phyloP scores from a whole-genome alignment of 2,329 filamentous ascomycete species.

The Aspergillus sp. region DNA sequence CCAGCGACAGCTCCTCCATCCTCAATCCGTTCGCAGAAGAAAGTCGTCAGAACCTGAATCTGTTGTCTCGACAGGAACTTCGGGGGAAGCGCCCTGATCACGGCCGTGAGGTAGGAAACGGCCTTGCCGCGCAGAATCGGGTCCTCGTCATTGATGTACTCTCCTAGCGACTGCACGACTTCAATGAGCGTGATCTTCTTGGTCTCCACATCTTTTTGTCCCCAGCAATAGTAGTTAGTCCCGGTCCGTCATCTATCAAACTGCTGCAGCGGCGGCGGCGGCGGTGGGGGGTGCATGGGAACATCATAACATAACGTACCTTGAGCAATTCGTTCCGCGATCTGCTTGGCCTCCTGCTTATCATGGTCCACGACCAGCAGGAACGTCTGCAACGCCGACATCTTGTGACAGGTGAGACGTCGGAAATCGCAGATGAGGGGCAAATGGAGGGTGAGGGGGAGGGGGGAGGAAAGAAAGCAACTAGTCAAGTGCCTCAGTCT shows the following conservation, averaged over 20 bases:
- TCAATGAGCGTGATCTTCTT: slow-evolving; percentile 63
- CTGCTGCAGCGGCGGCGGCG: background rate
- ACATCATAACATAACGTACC: slow-evolving; percentile 32
- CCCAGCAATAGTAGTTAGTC: slow-evolving; percentile 16
- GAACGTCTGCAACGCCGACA: slow-evolving; percentile 52
- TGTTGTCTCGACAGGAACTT: slow-evolving; percentile 63
- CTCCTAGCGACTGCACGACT: slow-evolving; percentile 64
- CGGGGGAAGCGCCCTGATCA: slow-evolving; percentile 52
- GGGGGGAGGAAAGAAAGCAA: no score
- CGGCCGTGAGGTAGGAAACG: slow-evolving; percentile 46
- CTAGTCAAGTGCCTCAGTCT: slow-evolving; percentile 10
- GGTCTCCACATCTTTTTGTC: slow-evolving; percentile 55
- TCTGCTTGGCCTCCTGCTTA: slow-evolving; percentile 47
- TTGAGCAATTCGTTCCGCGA: slow-evolving; percentile 48
- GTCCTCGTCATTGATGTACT: slow-evolving; percentile 69
- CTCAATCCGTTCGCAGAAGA: slow-evolving; percentile 65
- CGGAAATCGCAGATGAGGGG: background rate
- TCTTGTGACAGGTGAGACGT: slow-evolving; percentile 28
- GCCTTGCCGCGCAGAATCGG: slow-evolving; percentile 61
- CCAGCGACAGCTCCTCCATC: slow-evolving; percentile 63
- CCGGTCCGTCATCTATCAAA: slow-evolving; percentile 5
- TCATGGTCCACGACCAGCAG: slow-evolving; percentile 51
- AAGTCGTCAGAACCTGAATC: slow-evolving; percentile 62
- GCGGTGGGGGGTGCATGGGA: slow-evolving; percentile 1
- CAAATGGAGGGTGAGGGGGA: background rate